Base-by-base conservation (phyloP, 306 rosid genomes). In the Trifolium repens region DNA sequence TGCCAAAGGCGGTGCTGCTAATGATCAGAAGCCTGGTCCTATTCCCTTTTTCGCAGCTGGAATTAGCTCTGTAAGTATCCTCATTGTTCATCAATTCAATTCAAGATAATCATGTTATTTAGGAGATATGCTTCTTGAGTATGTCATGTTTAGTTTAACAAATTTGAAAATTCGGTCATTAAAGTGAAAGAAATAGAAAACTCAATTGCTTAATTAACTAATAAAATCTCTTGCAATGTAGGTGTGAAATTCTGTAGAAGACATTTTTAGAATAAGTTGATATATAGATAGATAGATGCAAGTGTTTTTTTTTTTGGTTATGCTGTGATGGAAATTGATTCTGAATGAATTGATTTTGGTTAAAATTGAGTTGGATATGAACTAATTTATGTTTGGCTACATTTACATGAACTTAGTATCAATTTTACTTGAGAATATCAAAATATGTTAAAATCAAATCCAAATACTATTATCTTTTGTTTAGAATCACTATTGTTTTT, bases 31-130 rank as follows among this genome's bases (percentile, higher is more conserved):
- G 75, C 96, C 97, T 19, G 96, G 92, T 42, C 96, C 97, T 7
- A 79, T 94, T 34, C 99, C 99, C 0, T 94, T 94, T 79, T 92
- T 94, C 53, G 99, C 99, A 0, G 96, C 99, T 39, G 99, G 99
- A 76, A 75, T 94, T 52, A 94, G 97, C 92, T 94, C 99, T 24
- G 99, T 94, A 50, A 84, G 85, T 76, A 11, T 74, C 24, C 9
- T 0, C 19, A 37, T 15, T 67, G 5, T 67, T 30, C 16, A 5
- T 12, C 8, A 1, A 9, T 34, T 69, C 57, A 27, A 27, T 27
- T 27, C 39, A 35, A 35, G 39, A 35, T 35, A 7, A 5, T 35
- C 39, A 5, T 35, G 7, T 27, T 27, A 27, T 27, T 35, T 35
- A 35, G 39, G 39, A 35, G 39, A 35, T 35, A 35, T 37, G 40